These are phyloP conservation scores for Penicillium steckii DNA, from an alignment of 495 filamentous ascomycete species.

Conservation along the genomic window DNA sequence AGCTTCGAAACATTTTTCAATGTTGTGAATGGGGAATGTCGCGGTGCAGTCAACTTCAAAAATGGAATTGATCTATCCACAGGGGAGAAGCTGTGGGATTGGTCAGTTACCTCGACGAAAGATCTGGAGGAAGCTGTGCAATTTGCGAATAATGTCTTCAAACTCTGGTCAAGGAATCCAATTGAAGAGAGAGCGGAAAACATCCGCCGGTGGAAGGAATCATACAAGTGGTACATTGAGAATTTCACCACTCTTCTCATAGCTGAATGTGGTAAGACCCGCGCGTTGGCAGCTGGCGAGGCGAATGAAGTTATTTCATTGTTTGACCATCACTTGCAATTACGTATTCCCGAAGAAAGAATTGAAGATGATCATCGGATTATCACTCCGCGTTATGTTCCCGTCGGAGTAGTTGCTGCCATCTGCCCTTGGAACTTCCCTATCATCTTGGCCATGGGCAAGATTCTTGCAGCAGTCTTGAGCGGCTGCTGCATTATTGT, in stretches of 20 bases:
- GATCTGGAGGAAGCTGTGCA: slow-evolving; percentile 53
- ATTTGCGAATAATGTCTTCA: slow-evolving; percentile 44
- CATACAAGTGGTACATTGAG: not conserved
- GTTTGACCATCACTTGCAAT: slow-evolving; percentile 45
- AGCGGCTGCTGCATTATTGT: slow-evolving; percentile 60
- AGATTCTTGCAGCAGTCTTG: slow-evolving; percentile 54
- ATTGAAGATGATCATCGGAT: slow-evolving; percentile 39
- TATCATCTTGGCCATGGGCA: slow-evolving; percentile 51
- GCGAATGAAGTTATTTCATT: slow-evolving; percentile 57
- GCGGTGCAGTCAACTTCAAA: not conserved
- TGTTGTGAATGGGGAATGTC: not conserved
- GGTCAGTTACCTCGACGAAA: slow-evolving; percentile 37
- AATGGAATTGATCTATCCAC: slow-evolving; percentile 43
- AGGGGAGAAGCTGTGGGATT: slow-evolving; percentile 45
- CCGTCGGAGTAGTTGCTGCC: slow-evolving; percentile 52
- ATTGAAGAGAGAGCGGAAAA: slow-evolving; percentile 24
- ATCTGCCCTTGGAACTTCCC: slow-evolving; percentile 65
- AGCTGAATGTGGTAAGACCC: not conserved
- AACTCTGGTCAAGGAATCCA: slow-evolving; percentile 40
- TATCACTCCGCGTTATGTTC: slow-evolving; percentile 22
- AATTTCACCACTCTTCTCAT: slow-evolving; percentile 4
- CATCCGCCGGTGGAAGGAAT: not conserved
- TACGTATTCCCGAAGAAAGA: slow-evolving; percentile 15
- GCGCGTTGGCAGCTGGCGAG: slow-evolving; percentile 24
- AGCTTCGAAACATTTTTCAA: not conserved